These are phyloP conservation scores for Diaporthe citri DNA, from an alignment of 2,329 filamentous ascomycete species.

Conservation along the genomic window DNA sequence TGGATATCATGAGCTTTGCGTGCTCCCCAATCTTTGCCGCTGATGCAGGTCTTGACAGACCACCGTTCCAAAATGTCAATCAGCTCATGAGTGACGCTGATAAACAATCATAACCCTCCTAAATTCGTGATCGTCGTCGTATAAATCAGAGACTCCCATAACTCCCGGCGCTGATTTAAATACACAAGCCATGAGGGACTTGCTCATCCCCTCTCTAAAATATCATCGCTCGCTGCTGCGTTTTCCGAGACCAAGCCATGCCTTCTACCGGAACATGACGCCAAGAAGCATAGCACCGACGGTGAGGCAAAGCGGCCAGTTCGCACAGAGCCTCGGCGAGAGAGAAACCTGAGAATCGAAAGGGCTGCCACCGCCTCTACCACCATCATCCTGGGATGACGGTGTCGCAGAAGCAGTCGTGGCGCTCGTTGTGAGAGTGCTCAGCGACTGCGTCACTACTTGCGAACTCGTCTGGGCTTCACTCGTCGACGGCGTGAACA, in stretches of 20 bases:
- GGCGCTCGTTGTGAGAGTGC: background rate
- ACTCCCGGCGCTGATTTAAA: conserved; percentile 15
- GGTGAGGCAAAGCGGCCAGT: conserved; percentile 25
- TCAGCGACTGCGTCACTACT: background rate
- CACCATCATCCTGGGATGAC: conserved; percentile 9
- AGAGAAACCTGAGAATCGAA: conserved; percentile 38
- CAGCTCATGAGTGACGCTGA: background rate
- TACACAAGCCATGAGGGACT: conserved; percentile 4
- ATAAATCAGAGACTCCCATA: conserved; percentile 8
- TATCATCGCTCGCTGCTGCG: background rate
- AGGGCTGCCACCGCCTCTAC: conserved; percentile 39
- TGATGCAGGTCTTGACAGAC: conserved; percentile 9
- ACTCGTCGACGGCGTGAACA: conserved; percentile 1
- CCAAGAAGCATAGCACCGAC: conserved; percentile 21
- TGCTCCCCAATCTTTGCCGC: background rate
- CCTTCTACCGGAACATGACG: conserved; percentile 10
- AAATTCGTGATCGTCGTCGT: background rate
- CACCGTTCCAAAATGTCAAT: conserved; percentile 11
- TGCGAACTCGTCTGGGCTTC: background rate
- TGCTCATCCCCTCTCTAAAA: background rate
- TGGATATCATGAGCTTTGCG: conserved; percentile 28
- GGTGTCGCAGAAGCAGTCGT: background rate
- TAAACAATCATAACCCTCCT: background rate
- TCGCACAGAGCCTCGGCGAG: background rate
- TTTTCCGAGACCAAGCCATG: background rate